phyloP scores from a whole-genome alignment of 2,329 filamentous ascomycete species.

The Botrytis tulipae region DNA sequence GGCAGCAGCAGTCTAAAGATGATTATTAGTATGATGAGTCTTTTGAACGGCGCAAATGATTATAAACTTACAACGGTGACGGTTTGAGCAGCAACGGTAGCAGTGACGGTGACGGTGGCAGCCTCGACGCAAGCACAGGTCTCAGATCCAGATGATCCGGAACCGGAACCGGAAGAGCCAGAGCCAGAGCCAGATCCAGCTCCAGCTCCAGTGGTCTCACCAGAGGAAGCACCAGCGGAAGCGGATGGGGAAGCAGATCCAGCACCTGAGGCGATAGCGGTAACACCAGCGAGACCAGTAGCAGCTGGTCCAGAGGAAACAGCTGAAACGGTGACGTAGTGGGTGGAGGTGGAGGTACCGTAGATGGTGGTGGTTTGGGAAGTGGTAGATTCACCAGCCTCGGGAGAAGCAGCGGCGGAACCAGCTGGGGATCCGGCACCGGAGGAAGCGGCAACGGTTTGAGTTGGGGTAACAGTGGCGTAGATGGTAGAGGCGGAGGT shows the following conservation, averaged over 20 bases:
- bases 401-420: neutral
- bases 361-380: slow-evolving; percentile 25
- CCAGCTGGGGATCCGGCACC: neutral
- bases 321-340: slow-evolving; percentile 29
- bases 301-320: slow-evolving; percentile 5
- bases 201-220: neutral
- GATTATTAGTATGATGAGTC: slow-evolving; percentile 14
- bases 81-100: slow-evolving; percentile 33
- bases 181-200: neutral
- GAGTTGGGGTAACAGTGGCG: slow-evolving; percentile 26
- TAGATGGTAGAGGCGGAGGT: slow-evolving; percentile 39
- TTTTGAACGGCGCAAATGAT: neutral
- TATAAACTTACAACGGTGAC: slow-evolving; percentile 35
- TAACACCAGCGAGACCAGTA: slow-evolving; percentile 17
- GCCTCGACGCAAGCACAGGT: slow-evolving; percentile 22
- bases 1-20: slow-evolving; percentile 25
- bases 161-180: slow-evolving; percentile 16
- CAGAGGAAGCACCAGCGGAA: neutral
- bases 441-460: neutral
- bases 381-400: slow-evolving; percentile 10
- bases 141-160: slow-evolving; percentile 18
- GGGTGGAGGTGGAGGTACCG: slow-evolving; percentile 28
- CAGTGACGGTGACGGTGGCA: slow-evolving; percentile 33
- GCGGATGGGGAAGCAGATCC: slow-evolving; percentile 14
- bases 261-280: slow-evolving; percentile 9